Evolutionary conservation across 2,329 filamentous ascomycete genomes (phyloP).

Genomic region (Penicillium sp.): DNA sequence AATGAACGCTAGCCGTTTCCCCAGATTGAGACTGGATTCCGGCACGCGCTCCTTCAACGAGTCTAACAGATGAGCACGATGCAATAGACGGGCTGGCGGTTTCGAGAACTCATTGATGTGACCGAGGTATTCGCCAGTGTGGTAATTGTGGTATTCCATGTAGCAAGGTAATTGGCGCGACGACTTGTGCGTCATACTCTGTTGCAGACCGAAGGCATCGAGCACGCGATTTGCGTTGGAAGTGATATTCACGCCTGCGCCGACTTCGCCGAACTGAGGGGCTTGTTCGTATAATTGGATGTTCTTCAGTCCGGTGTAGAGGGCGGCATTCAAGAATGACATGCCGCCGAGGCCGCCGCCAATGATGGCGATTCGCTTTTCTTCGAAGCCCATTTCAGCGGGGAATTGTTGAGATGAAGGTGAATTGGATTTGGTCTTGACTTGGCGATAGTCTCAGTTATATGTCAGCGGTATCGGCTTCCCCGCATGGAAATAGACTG

Average conservation of each 20-base stretch:
- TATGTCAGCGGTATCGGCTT: conserved; percentile 10
- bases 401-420: not conserved
- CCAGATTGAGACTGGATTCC: conserved; percentile 19
- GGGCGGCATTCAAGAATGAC: conserved; percentile 34
- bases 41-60: conserved; percentile 32
- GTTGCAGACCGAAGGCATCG: conserved; percentile 28
- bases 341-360: conserved; percentile 37
- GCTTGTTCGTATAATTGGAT: conserved; percentile 37
- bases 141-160: conserved; percentile 29
- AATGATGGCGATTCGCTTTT: conserved; percentile 31
- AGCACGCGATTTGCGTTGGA: conserved; percentile 34
- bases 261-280: conserved; percentile 34
- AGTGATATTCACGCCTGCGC: conserved; percentile 36
- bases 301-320: conserved; percentile 29
- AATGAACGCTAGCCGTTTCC: conserved; percentile 23
- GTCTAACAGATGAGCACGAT: conserved; percentile 34
- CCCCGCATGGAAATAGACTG: conserved; percentile 10
- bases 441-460: conserved; percentile 1
- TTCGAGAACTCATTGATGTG: conserved; percentile 27
- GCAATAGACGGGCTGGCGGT: conserved; percentile 24
- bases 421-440: not conserved
- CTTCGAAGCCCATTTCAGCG: conserved; percentile 26
- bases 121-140: conserved; percentile 26
- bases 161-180: conserved; percentile 29
- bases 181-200: conserved; percentile 33